Percentiles rank a stretch among this genome's conserved stretches.
Evolutionary conservation across 2,329 filamentous ascomycete species (phyloP).

Genomic region (Geosmithia flava): DNA sequence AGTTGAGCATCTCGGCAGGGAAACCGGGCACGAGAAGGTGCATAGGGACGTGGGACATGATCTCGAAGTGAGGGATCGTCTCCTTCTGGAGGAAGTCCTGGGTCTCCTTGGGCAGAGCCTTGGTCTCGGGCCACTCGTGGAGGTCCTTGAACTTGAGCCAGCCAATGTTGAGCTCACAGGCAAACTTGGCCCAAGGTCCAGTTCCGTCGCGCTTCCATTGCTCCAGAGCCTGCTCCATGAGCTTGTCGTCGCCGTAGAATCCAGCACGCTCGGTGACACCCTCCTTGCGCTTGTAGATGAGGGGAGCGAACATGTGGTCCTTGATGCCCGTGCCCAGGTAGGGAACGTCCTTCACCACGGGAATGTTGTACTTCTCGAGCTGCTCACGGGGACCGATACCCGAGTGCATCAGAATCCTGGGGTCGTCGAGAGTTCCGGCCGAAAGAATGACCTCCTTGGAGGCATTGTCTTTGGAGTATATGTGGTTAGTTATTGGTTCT

Average conservation of each 20-base stretch:
- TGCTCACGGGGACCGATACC: constrained; percentile 43
- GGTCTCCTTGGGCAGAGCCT: constrained; percentile 27
- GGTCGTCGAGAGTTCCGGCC: constrained; percentile 72
- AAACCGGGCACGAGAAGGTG: constrained; percentile 28
- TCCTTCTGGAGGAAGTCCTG: constrained; percentile 30
- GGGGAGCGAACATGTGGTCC: constrained; percentile 36
- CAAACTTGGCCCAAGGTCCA: constrained; percentile 24
- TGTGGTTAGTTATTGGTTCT: not conserved
- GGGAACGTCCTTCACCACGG: constrained; percentile 40
- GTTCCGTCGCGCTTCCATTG: constrained; percentile 32
- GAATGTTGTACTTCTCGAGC: constrained; percentile 38
- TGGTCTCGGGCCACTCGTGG: constrained; percentile 30
- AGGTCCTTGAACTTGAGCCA: constrained; percentile 30
- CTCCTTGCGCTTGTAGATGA: constrained; percentile 25
- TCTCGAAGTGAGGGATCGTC: constrained; percentile 45
- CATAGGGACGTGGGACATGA: constrained; percentile 31
- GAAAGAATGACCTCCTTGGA: constrained; percentile 68
- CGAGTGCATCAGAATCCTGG: constrained; percentile 48
- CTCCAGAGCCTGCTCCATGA: constrained; percentile 29
- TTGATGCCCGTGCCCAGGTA: constrained; percentile 48
- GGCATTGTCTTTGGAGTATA: constrained; percentile 31
- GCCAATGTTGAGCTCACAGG: constrained; percentile 24
- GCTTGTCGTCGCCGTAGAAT: constrained; percentile 29
- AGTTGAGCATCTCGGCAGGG: constrained; percentile 21
- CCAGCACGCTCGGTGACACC: constrained; percentile 26